Evolutionary conservation across 2,329 filamentous ascomycete species (phyloP), one percentile per base, ranked within the genome.

Genomic region (Fusarium papillatum): DNA sequence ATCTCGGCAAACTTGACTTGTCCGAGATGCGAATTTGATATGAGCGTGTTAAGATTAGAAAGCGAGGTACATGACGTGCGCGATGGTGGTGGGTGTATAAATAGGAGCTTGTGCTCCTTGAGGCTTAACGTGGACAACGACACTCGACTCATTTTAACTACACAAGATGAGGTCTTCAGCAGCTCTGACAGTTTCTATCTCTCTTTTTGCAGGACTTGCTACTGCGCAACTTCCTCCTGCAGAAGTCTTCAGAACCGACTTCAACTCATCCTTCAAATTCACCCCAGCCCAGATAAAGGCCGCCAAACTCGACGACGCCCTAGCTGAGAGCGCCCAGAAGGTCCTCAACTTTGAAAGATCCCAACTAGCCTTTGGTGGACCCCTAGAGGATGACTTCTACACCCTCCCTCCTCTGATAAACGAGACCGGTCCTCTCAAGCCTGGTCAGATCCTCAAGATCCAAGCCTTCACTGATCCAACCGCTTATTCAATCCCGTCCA

Each of bases 361-460:
- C 34, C 62, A 64, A 24, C 22, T 64, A 7, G 62, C 62, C 22
- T 64, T 53, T 64, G 62, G 62, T 1, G 62, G 62, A 6, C 62
- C 62, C 10, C 29, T 68, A 5, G 60, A 80, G 22, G 85, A 88
- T 70, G 74, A 77, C n/a, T 88, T 87, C 78, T 88, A 87, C 77
- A 77, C 80, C 2, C 19, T 31, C 14, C 3, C 82, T 84, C 19
- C 80, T 78, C 2, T 63, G 68, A 67, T 66, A 70, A 34, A 70
- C 76, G 7, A 65, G 41, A 24, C 62, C 2, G 46, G 62, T n/a
- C 55, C 14, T 71, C 79, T 11, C 59, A 74, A 4, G 81, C 84
- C 5, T 5, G 87, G 87, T 7, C 76, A 80, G 1, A 71, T 88
- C 13, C 78, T 88, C 29, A 85, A 84, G 65, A 76, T 86, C 22